Evolutionary conservation across 1,284 basidiomycete genomes (phyloP).

Genomic region (Boletus semigastroideus): DNA sequence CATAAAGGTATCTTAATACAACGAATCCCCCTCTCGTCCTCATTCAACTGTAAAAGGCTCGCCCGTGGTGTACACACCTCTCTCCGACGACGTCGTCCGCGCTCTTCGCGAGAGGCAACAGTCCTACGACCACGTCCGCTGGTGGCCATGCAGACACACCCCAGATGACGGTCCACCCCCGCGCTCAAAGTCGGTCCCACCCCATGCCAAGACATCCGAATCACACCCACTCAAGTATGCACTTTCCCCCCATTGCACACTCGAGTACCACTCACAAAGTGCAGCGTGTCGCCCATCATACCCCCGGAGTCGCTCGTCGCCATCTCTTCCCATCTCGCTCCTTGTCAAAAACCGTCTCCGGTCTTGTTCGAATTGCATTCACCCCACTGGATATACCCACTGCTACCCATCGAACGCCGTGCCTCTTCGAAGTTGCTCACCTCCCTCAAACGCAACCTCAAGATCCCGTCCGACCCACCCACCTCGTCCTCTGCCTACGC

Average conservation of each 20-base stretch:
- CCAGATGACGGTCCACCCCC: conserved; percentile 4
- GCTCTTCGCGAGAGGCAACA: conserved; percentile 63
- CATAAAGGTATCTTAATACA: conserved; percentile 47
- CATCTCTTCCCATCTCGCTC: conserved; percentile 53
- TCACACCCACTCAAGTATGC: conserved; percentile 83
- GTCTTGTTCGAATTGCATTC: conserved; percentile 50
- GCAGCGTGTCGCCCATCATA: conserved; percentile 69
- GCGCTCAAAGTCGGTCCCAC: not conserved
- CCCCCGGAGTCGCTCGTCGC: conserved; percentile 58
- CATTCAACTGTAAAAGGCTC: conserved; percentile 41
- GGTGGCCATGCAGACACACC: conserved; percentile 48
- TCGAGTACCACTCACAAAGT: conserved; percentile 12
- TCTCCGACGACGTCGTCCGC: conserved; percentile 64
- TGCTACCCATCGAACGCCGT: conserved; percentile 29
- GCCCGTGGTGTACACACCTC: conserved; percentile 62
- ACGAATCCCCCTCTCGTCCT: not conserved
- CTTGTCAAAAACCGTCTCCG: conserved; percentile 36
- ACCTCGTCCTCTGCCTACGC: conserved; percentile 10
- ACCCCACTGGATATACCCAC: conserved; percentile 41
- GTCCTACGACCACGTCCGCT: conserved; percentile 43
- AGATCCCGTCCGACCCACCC: conserved; percentile 1
- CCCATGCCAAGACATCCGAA: conserved; percentile 67
- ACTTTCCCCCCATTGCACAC: not conserved
- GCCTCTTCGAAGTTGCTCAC: conserved; percentile 21
- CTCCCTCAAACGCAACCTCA: conserved; percentile 28